Evolutionary conservation across 768 basidiomycete species (phyloP).

Genomic region (Tremella mesenterica): DNA sequence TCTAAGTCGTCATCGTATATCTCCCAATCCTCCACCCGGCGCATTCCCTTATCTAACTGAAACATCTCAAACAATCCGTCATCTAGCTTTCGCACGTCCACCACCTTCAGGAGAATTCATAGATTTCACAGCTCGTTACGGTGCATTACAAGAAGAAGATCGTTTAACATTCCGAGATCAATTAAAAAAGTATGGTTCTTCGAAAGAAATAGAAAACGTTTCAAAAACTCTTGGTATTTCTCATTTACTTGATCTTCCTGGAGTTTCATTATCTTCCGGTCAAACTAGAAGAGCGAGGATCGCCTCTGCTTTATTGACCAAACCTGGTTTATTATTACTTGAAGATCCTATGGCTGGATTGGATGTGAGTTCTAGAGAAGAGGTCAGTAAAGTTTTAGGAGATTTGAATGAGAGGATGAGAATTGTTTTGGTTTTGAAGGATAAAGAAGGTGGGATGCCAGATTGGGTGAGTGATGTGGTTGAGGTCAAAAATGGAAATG

Average conservation of each 20-base stretch:
- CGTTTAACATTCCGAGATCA: conserved; percentile 64
- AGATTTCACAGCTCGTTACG: conserved; percentile 88
- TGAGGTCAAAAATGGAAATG: conserved; percentile 43
- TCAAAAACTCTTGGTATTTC: conserved; percentile 54
- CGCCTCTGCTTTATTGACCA: conserved; percentile 60
- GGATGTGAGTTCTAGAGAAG: conserved; percentile 32
- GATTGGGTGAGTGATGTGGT: conserved; percentile 41
- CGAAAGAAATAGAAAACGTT: conserved; percentile 51
- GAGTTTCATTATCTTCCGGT: conserved; percentile 80
- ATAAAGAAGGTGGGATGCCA: conserved; percentile 36
- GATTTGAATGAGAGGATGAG: conserved; percentile 32
- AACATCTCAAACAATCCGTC: conserved; percentile 56
- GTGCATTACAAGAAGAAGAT: conserved; percentile 77
- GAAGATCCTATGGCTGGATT: conserved; percentile 63
- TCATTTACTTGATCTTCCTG: conserved; percentile 66
- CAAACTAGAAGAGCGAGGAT: conserved; percentile 83
- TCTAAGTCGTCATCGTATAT: conserved; percentile 61
- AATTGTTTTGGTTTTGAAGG: conserved; percentile 38
- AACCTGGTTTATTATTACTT: conserved; percentile 68
- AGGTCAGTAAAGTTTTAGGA: conserved; percentile 35
- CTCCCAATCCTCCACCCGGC: conserved; percentile 59
- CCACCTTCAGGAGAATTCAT: conserved; percentile 60
- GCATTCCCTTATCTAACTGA: conserved; percentile 70
- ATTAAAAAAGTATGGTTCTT: conserved; percentile 43
- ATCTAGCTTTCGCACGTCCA: conserved; percentile 44